phyloP scores from a whole-genome alignment of 2,329 filamentous ascomycete genomes.

The Hypoxylon sp. region DNA sequence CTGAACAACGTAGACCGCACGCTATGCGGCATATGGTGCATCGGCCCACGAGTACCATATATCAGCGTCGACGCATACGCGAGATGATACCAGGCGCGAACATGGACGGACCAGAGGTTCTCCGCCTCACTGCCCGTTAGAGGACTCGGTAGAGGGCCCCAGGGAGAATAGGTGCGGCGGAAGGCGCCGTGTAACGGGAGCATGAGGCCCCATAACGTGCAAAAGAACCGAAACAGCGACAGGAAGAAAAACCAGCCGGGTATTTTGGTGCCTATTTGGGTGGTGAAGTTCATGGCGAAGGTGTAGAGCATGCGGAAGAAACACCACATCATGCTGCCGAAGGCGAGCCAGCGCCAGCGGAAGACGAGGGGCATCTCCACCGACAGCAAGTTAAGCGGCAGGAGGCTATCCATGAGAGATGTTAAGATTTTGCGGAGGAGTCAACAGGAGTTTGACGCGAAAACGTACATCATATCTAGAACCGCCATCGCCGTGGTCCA shows the following conservation, averaged over 20 bases:
- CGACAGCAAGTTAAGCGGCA: neutral
- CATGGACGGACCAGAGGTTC: constrained; percentile 2
- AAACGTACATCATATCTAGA: constrained; percentile 25
- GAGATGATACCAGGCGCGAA: neutral
- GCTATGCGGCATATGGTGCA: neutral
- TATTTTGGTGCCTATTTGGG: neutral
- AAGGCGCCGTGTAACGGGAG: neutral
- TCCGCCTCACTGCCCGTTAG: neutral
- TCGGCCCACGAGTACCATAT: neutral
- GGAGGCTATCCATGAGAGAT: neutral
- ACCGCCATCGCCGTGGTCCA: neutral
- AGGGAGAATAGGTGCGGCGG: neutral
- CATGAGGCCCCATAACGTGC: neutral
- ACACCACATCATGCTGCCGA: neutral
- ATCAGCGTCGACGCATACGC: constrained; percentile 1
- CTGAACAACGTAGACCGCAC: neutral
- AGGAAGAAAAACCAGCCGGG: neutral
- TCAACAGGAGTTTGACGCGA: neutral
- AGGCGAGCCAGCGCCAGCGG: neutral
- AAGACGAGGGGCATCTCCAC: constrained; percentile 5
- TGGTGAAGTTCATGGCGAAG: neutral
- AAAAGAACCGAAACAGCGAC: neutral
- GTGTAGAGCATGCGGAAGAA: neutral
- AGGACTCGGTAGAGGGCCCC: neutral
- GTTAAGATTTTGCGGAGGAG: neutral